Percentiles rank a stretch among this genome's conserved stretches.
Conservation (phyloP, 192 early-diverging fungal species). For the Phlyctochytrium planicorne region DNA sequence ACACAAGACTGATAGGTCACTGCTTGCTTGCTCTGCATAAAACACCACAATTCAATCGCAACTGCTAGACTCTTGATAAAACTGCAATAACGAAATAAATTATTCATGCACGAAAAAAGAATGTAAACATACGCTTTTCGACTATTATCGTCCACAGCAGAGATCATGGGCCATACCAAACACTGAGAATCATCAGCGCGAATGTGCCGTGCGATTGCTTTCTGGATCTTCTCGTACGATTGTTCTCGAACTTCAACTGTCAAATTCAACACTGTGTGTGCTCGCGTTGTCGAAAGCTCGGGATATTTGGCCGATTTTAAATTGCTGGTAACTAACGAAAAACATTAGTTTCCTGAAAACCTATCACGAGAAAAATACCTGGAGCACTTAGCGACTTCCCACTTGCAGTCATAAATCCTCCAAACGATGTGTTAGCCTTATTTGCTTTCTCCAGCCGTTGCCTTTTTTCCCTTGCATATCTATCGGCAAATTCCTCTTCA, state of each 20-base stretch:
- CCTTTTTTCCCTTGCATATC: background rate
- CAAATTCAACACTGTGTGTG: constrained; percentile 14
- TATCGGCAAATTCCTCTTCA: background rate
- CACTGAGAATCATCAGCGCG: too few species aligned
- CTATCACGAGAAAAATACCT: background rate
- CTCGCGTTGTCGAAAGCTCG: constrained; percentile 6
- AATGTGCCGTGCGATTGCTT: background rate
- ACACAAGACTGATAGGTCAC: constrained; percentile 18
- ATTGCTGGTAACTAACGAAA: constrained; percentile 1
- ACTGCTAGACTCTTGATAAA: constrained; percentile 5
- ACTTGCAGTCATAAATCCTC: constrained; percentile 25
- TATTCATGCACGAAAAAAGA: background rate
- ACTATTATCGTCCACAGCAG: too few species aligned
- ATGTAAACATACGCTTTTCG: constrained; percentile 12
- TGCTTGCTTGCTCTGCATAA: background rate
- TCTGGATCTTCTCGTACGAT: constrained; percentile 16
- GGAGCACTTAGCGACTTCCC: constrained; percentile 9
- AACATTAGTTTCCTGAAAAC: constrained; percentile 3
- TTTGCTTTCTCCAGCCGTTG: background rate
- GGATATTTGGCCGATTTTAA: constrained; percentile 12
- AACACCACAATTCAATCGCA: constrained; percentile 19
- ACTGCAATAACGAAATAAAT: background rate
- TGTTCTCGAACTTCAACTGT: constrained; percentile 14
- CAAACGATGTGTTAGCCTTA: background rate
- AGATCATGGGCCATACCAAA: too few species aligned